Percentiles rank a stretch among this genome's conserved stretches.
Evolutionary conservation across 768 basidiomycete species (phyloP).

Genomic region (Chalciporus sphaerocephalus): DNA sequence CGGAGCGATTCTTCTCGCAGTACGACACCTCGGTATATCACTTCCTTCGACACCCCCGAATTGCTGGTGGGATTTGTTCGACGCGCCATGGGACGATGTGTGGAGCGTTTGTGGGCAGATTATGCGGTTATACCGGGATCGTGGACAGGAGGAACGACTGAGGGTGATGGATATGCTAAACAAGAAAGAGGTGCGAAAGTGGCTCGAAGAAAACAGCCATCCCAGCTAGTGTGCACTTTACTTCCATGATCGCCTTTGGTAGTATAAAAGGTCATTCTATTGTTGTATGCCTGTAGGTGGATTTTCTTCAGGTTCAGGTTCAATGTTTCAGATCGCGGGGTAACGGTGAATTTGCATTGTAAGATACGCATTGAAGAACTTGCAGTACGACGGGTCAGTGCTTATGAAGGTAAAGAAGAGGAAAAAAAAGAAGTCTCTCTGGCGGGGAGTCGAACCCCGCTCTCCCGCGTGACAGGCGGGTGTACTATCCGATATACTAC

Average conservation of each 20-base stretch:
- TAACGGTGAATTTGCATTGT: too few relatives aligned
- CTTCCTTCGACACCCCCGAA: conserved; percentile 68
- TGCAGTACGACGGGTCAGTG: too few relatives aligned
- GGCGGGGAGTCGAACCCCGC: conserved; percentile 47
- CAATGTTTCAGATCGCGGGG: too few relatives aligned
- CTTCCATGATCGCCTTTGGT: background rate
- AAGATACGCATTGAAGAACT: too few relatives aligned
- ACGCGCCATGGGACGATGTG: conserved; percentile 85
- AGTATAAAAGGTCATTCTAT: too few relatives aligned
- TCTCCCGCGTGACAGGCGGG: conserved; percentile 47
- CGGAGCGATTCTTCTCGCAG: conserved; percentile 80
- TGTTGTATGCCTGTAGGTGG: too few relatives aligned
- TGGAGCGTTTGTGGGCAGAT: conserved; percentile 81
- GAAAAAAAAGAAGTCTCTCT: conserved; percentile 34
- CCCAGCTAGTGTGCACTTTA: conserved; percentile 8
- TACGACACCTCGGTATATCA: conserved; percentile 65
- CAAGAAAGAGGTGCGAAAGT: conserved; percentile 77
- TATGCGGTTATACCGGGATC: conserved; percentile 71
- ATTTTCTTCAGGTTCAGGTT: too few relatives aligned
- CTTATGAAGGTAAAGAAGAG: too few relatives aligned
- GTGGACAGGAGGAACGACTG: conserved; percentile 42
- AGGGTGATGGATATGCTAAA: conserved; percentile 54
- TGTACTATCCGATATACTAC: conserved; percentile 53
- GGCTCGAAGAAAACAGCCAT: conserved; percentile 60
- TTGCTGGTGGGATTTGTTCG: conserved; percentile 94